Evolutionary conservation across 257 asterid species (phyloP).

Genomic region (Eustoma russellianum): DNA sequence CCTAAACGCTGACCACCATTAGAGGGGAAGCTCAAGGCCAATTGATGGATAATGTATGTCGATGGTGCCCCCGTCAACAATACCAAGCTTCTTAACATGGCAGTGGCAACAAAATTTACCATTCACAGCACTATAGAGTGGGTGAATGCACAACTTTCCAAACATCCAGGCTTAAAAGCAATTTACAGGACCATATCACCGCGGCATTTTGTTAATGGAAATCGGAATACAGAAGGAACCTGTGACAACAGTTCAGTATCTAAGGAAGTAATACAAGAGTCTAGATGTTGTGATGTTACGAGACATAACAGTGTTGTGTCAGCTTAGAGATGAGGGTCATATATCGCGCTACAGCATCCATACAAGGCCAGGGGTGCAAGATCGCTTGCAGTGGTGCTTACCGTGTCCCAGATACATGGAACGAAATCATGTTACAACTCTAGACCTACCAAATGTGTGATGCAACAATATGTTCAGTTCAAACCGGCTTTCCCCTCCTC

Average conservation of each 20-base stretch:
- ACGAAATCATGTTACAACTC: constrained; percentile 63
- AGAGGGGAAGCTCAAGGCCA: constrained; percentile 85
- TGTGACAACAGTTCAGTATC: constrained; percentile 72
- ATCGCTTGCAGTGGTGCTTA: constrained; percentile 96
- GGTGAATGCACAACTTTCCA: constrained; percentile 63
- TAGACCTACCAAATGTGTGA: constrained; percentile 1
- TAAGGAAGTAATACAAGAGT: constrained; percentile 55
- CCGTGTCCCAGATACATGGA: constrained; percentile 97
- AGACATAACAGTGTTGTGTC: constrained; percentile 66
- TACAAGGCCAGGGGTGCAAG: constrained; percentile 75
- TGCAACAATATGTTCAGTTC: too few species aligned
- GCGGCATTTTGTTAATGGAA: constrained; percentile 86
- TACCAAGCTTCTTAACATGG: constrained; percentile 39
- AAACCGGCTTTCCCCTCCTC: too few species aligned
- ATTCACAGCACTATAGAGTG: constrained; percentile 56
- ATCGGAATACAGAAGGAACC: constrained; percentile 91
- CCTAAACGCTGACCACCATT: constrained; percentile 89
- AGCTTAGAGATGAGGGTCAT: constrained; percentile 79
- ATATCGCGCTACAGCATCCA: too few species aligned
- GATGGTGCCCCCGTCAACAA: constrained; percentile 62
- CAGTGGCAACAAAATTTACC: constrained; percentile 61
- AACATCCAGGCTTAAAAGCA: constrained; percentile 56
- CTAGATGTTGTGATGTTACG: constrained; percentile 50
- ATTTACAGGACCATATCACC: constrained; percentile 72
- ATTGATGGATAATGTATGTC: constrained; percentile 76